phyloP scores from a whole-genome alignment of 2,329 filamentous ascomycete genomes.

The Graphium sp. region DNA sequence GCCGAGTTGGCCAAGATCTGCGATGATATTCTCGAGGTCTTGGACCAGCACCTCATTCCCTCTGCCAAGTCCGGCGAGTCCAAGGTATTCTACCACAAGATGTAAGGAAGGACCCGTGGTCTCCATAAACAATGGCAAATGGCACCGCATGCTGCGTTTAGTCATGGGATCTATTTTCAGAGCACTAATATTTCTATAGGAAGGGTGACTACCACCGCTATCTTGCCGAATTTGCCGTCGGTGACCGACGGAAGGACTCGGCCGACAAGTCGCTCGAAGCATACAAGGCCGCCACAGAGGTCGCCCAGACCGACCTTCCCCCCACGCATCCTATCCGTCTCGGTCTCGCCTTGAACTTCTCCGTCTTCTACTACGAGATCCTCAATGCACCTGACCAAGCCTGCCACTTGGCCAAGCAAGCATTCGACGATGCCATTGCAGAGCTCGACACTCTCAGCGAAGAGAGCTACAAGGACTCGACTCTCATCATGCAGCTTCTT shows the following conservation, averaged over 20 bases:
- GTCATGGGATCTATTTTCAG: conserved; percentile 8
- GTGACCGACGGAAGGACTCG: conserved; percentile 87
- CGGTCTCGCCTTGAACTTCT: conserved; percentile 96
- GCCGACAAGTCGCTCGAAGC: conserved; percentile 91
- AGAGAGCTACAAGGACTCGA: conserved; percentile 99
- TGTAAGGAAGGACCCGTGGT: too few species aligned
- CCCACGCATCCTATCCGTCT: conserved; percentile 97
- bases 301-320: conserved; percentile 92
- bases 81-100: conserved; percentile 99
- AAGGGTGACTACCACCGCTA: conserved; percentile 99
- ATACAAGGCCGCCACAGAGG: conserved; percentile 94
- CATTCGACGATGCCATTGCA: conserved; percentile 95
- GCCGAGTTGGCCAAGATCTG: conserved; percentile 92
- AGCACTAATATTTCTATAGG: too few species aligned
- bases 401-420: conserved; percentile 97
- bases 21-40: conserved; percentile 88
- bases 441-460: conserved; percentile 94
- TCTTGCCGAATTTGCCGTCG: conserved; percentile 88
- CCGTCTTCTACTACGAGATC: conserved; percentile 99
- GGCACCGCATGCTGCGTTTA: conserved; percentile 1
- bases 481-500: conserved; percentile 96
- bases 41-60: conserved; percentile 86
- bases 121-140: too few species aligned
- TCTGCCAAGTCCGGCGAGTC: conserved; percentile 92
- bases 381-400: conserved; percentile 96